Base-by-base conservation (phyloP, 306 rosid species). In the Rubus idaeus region DNA sequence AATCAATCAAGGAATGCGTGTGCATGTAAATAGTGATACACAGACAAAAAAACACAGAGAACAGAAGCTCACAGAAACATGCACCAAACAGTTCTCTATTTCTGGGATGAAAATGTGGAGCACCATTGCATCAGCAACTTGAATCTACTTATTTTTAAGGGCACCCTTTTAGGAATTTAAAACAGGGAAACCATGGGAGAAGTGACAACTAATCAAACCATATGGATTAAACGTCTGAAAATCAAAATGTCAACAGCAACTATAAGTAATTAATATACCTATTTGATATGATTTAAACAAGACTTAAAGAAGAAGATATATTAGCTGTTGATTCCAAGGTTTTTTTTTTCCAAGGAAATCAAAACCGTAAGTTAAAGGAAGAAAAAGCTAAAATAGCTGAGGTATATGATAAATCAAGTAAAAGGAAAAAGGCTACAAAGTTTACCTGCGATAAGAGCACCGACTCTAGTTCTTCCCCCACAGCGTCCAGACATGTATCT, bases 401-500 rank as follows among this genome's bases (percentile, higher is more conserved):
- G 52, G 55, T 41, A 63, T 39, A 73, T 47, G 23, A 55, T 73
- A 79, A 45, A 47, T 46, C 18, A 5, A 21, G 8, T 17, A 37
- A 18, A 40, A 12, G 44, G 1, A 9, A 35, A 69, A 46, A 65
- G 45, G 73, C n/a, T 10, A 68, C 30, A 47, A 74, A 80, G 20
- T 50, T 85, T 89, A 92, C 99, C 99, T 87, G 83, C 91, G 60
- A 87, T 80, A 52, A 88, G 82, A 78, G 75, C 58, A 55, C 84
- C 80, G 17, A 87, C 78, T 87, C 78, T 87, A 53, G 73, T 73
- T 75, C 75, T 65, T 77, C 75, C 71, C 52, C 94, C 85, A 62
- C 96, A 95, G 50, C 72, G 82, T 0, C 90, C 90, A 46, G 92
- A 82, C 51, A 87, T 21, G 73, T 81, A 62, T 65, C 82, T 80